Evolutionary conservation across 495 filamentous ascomycete species (phyloP), one percentile per base, ranked within the genome.

Genomic region (Staphylotrichum tortipilum): DNA sequence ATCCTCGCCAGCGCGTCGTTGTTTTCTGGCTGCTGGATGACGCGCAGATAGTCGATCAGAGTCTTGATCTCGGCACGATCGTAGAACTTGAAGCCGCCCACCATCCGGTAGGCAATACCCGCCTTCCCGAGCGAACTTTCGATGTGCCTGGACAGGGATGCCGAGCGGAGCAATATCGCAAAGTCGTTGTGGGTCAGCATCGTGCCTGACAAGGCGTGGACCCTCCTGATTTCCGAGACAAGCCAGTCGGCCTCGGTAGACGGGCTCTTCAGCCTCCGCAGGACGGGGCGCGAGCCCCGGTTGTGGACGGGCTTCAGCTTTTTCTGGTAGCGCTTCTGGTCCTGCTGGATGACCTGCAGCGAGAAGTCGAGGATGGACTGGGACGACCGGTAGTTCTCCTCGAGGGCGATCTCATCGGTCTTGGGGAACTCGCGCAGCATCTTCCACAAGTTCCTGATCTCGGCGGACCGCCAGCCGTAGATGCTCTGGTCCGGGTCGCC

Each of bases 401-500:
- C 88, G n/a, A 99, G 73, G 15, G 88, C 80, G 17, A 96, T 82
- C 17, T 90, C 78, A 0, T 86, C 75, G 1, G 88, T 91, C 36
- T 86, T 81, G 0, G 79, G 78, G 59, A 89, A 96, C 35, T 83
- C 79, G 33, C 68, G 69, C 50, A 86, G 78, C 80, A 99, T 84
- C 2, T 83, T 76, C 52, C 78, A 77, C 31, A 97, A 73, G 62
- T 99, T 99, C 62, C 84, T 80, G 54, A 94, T 90, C 66, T 99
- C 92, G 18, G 94, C 94, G 4, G 88, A 91, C n/a, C 94, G 83
- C 73, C 94, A 99, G 5, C 91, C 87, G 60, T 99, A 99, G 44
- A 99, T 99, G 56, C 90, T 95, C 61, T 99, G 94, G 62, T 99
- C 92, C 7, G 94, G 94, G 61, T 99, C 92, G 12, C 94, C 92